Base-by-base conservation (phyloP, 768 basidiomycete genomes). In the Thelephora aurantiotincta region DNA sequence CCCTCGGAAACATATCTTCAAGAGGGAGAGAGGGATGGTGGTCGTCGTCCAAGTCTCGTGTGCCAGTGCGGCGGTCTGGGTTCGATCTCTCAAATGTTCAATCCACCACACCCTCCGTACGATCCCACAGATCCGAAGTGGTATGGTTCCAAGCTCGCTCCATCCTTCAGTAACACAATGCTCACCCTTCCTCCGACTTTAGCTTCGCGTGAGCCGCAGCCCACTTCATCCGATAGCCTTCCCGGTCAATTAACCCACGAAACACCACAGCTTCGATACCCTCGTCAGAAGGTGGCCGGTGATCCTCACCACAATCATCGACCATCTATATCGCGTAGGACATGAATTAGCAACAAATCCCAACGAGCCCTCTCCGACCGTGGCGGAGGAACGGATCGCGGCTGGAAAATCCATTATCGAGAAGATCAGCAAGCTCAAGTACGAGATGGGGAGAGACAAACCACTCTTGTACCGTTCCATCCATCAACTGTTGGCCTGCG, bases 371-470 rank as follows among this genome's bases (percentile, higher is more conserved):
- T 57, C 60, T 16, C 26, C 26, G 9, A 46, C 50, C 2, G 22
- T 45, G 6, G 46, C 68, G 11, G 60, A 69, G 12, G 65, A 58
- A 50, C 73, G 70, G 61, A 65, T 90, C 35, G 61, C 62, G n/a
- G 88, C 96, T 60, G 90, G 87, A 1, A 86, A 81, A 57, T 66
- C 55, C 12, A 77, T 96, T 51, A 90, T 97, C 47, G 71, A 75
- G 49, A 70, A 74, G 57, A 68, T 86, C 44, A 78, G 80, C 56
- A 74, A 75, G 59, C 64, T 97, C 51, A 97, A 94, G 65, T 87
- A 91, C 63, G 78, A 82, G 57, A 93, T 96, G 85, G 80, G 77
- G 0, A 70, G 84, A 52, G 82, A 94, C 62, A 74, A 74, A 45
- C 58, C 67, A 20, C 60, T 91, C 48, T 71, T 78, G 88, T 89